Evolutionary conservation across 225 moss, liverwort and hornwort species (phyloP).

Genomic region (Physcomitrellopsis africana): DNA sequence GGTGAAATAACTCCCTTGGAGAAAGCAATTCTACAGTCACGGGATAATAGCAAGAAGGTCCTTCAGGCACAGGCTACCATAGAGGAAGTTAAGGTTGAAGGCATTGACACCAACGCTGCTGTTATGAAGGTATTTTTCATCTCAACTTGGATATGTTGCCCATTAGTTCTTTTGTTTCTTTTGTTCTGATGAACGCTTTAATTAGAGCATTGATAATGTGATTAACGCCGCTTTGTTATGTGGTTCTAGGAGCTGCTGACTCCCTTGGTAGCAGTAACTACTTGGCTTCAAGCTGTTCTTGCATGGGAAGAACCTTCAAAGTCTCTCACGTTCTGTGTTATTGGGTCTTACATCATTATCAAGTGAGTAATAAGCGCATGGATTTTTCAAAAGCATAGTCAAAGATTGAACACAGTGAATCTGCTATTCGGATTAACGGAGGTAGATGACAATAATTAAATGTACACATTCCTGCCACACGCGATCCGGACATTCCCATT

Average conservation of each 20-base stretch:
- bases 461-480: background rate
- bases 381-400: background rate
- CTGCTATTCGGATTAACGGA: slow-evolving; percentile 13
- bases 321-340: slow-evolving; percentile 63
- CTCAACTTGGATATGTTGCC: background rate
- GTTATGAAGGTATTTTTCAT: slow-evolving; percentile 75
- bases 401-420: background rate
- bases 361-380: slow-evolving; percentile 55
- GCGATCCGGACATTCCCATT: background rate
- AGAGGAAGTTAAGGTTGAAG: slow-evolving; percentile 93
- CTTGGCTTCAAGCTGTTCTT: slow-evolving; percentile 68
- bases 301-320: slow-evolving; percentile 86
- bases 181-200: background rate
- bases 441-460: background rate
- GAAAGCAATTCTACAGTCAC: slow-evolving; percentile 81
- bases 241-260: slow-evolving; percentile 72
- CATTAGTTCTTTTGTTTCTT: too few relatives aligned
- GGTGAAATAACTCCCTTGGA: slow-evolving; percentile 89
- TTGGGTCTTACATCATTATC: slow-evolving; percentile 78
- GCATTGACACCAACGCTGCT: slow-evolving; percentile 92
- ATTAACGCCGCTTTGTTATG: slow-evolving; percentile 26
- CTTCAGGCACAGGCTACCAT: slow-evolving; percentile 83
- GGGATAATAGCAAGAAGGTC: slow-evolving; percentile 84
- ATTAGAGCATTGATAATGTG: slow-evolving; percentile 3
- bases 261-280: slow-evolving; percentile 53